Evolutionary conservation across 768 basidiomycete genomes (phyloP).

Genomic region (Amanita exitialis): DNA sequence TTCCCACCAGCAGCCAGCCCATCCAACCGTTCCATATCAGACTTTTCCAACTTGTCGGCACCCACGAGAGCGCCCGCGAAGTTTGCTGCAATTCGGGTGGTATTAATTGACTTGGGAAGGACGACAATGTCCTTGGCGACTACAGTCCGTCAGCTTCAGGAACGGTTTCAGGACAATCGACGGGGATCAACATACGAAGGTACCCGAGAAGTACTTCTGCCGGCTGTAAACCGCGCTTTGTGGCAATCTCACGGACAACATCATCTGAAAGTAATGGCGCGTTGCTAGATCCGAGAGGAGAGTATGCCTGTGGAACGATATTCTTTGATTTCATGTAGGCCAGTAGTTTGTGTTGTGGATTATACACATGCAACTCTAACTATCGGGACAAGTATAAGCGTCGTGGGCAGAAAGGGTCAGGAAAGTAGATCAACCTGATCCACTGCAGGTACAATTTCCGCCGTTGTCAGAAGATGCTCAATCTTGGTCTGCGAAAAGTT

Average conservation of each 20-base stretch:
- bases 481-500: slow-evolving; percentile 66
- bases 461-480: slow-evolving; percentile 58
- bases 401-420: background rate
- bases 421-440: slow-evolving; percentile 42
- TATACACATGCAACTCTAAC: slow-evolving; percentile 69
- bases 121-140: slow-evolving; percentile 56
- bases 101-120: slow-evolving; percentile 74
- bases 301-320: slow-evolving; percentile 73
- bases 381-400: slow-evolving; percentile 15
- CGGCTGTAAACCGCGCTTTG: slow-evolving; percentile 41
- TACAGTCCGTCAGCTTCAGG: slow-evolving; percentile 14
- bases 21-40: slow-evolving; percentile 49
- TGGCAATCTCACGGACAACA: slow-evolving; percentile 46
- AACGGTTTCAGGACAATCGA: background rate
- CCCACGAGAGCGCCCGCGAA: slow-evolving; percentile 40
- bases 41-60: slow-evolving; percentile 30
- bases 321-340: slow-evolving; percentile 52
- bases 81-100: slow-evolving; percentile 54
- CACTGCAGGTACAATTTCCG: slow-evolving; percentile 60
- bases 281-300: slow-evolving; percentile 64
- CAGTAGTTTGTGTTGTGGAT: slow-evolving; percentile 62
- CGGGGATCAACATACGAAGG: slow-evolving; percentile 32
- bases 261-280: slow-evolving; percentile 61
- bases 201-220: slow-evolving; percentile 56
- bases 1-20: slow-evolving; percentile 49